Evolutionary conservation across 805 yeast species (phyloP).

Genomic region (Candida anglica): DNA sequence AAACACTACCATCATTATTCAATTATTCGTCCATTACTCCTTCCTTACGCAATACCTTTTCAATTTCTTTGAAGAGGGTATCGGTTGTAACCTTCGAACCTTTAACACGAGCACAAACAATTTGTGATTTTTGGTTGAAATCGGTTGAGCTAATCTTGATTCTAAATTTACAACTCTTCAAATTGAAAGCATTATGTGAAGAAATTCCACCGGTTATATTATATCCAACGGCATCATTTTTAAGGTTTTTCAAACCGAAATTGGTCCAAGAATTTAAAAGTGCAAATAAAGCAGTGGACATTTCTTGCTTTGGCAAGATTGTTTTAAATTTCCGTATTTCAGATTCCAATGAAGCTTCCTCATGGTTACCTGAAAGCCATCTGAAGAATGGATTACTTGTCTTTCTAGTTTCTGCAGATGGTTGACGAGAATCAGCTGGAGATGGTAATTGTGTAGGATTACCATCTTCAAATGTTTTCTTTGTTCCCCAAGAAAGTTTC

Average conservation of each 20-base stretch:
- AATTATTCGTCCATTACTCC: slow-evolving; percentile 45
- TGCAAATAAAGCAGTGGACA: slow-evolving; percentile 61
- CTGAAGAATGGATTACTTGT: slow-evolving; percentile 31
- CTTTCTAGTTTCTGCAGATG: slow-evolving; percentile 23
- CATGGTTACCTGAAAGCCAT: slow-evolving; percentile 36
- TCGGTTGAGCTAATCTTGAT: slow-evolving; percentile 45
- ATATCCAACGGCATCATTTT: slow-evolving; percentile 37
- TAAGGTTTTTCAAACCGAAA: slow-evolving; percentile 61
- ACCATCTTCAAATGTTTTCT: slow-evolving; percentile 26
- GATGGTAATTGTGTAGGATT: slow-evolving; percentile 25
- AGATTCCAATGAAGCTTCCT: slow-evolving; percentile 13
- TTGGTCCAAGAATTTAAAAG: slow-evolving; percentile 65
- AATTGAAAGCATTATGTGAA: slow-evolving; percentile 55
- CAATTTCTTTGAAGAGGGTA: slow-evolving; percentile 58
- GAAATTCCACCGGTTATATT: slow-evolving; percentile 61
- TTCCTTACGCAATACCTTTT: slow-evolving; percentile 61
- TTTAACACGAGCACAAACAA: slow-evolving; percentile 57
- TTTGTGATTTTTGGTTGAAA: slow-evolving; percentile 42
- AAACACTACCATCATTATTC: too few relatives aligned
- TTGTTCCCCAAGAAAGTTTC: slow-evolving; percentile 49
- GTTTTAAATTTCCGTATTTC: slow-evolving; percentile 34
- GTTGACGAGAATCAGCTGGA: slow-evolving; percentile 28
- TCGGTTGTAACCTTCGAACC: slow-evolving; percentile 64
- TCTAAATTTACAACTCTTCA: slow-evolving; percentile 62
- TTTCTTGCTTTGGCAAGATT: slow-evolving; percentile 47